A percentile compares a stretch with the other conserved stretches of the same genome.
Evolutionary conservation across 129 eudicot species (phyloP).

Genomic region (Centaurea solstitialis): DNA sequence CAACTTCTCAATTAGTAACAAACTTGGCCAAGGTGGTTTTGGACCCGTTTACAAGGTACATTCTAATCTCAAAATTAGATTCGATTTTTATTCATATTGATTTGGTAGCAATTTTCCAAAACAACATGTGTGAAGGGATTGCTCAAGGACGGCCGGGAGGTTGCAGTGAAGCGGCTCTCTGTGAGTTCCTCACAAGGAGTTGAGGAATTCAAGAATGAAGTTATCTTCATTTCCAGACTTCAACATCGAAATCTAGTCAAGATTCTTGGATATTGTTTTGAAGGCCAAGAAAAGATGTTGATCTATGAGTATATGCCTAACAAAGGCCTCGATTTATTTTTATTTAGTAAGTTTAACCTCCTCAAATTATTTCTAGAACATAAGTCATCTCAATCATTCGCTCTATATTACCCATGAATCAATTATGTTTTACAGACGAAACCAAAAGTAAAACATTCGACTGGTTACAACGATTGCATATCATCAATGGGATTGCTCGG

Average conservation of each 20-base stretch:
- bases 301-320: constrained; percentile 63
- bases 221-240: constrained; percentile 46
- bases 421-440: constrained; percentile 17
- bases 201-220: constrained; percentile 55
- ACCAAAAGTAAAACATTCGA: constrained; percentile 18
- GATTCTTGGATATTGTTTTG: constrained; percentile 57
- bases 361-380: too few relatives aligned
- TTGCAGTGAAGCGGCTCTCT: constrained; percentile 68
- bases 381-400: background rate
- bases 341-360: constrained; percentile 38
- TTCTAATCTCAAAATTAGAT: background rate
- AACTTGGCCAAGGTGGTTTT: constrained; percentile 34
- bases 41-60: constrained; percentile 38
- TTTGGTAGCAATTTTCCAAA: background rate
- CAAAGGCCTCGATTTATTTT: constrained; percentile 50
- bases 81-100: background rate
- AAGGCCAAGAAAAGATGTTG: constrained; percentile 53
- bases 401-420: background rate
- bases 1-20: constrained; percentile 16
- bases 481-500: constrained; percentile 49
- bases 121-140: constrained; percentile 39
- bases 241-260: constrained; percentile 71
- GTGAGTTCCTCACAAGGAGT: constrained; percentile 52
- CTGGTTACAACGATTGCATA: constrained; percentile 46
- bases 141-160: constrained; percentile 46